Evolutionary conservation across 371 early-diverging fungal genomes (phyloP), one percentile per base, ranked within the genome.

Genomic region (Lichtheimia ornata): DNA sequence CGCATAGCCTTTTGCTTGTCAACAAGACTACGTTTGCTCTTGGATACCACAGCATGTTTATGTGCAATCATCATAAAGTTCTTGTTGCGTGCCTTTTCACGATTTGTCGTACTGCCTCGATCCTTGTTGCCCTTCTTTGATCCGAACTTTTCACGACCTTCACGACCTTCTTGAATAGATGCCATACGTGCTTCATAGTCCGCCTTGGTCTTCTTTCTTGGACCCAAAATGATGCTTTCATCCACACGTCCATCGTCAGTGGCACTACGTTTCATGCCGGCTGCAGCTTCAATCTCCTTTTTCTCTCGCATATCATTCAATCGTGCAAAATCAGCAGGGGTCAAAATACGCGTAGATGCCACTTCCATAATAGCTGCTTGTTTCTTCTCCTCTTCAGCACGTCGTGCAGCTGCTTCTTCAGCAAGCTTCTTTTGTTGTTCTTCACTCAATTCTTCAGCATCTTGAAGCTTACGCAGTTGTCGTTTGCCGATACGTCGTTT

Each of bases 21-120:
- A 40, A 88, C 73, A 69, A 94, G 76, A 69, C 89, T 89, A 59
- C 89, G 80, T 79, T 90, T 94, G 61, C 87, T 83, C 81, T 97
- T 98, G 47, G 77, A 80, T n/a, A 86, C 71, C 14, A 94, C 91
- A 50, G 85, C 79, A 53, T 85, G 84, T 77, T 96, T 96, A 79
- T 98, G 97, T 42, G 92, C 83, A 57, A 97, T 84, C 99, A 98
- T 98, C 84, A 88, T 87, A 66, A 90, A 94, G 72, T 89, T 87
- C 90, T 98, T 98, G 63, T 90, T 93, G 80, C 92, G 93, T 64
- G 89, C 69, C 87, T 97, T 98, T 65, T 95, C 95, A 70, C 76
- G 87, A 80, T 97, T 97, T 53, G 96, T 93, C 17, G 91, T 82
- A 50, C 88, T 90, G 56, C 87, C 85, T 60, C 87, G 84, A 51